Conservation (phyloP, 306 rosid species). For the Potentilla sterilis region DNA sequence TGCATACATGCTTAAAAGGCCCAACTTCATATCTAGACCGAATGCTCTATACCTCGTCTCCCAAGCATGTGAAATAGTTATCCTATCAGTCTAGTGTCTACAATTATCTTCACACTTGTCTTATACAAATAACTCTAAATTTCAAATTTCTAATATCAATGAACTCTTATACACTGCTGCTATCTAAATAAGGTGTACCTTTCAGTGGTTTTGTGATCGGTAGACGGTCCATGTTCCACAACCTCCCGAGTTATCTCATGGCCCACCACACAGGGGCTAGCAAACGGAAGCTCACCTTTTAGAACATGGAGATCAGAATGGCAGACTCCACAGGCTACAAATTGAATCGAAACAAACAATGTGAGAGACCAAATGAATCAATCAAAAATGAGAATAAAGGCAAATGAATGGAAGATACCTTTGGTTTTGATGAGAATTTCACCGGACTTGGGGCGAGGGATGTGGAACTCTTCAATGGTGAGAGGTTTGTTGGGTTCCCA, state of each 20-base stretch:
- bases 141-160: neutral
- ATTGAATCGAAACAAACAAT: constrained; percentile 11
- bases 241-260: constrained; percentile 96
- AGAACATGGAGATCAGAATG: constrained; percentile 96
- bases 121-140: neutral
- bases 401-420: constrained; percentile 26
- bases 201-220: constrained; percentile 45
- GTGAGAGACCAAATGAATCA: constrained; percentile 7
- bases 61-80: neutral
- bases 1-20: too few relatives aligned
- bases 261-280: constrained; percentile 81
- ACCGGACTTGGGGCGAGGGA: constrained; percentile 85
- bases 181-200: constrained; percentile 43
- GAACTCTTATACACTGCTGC: neutral
- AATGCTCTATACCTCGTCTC: neutral
- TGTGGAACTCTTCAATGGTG: constrained; percentile 72
- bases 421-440: constrained; percentile 86
- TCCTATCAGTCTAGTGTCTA: too few relatives aligned
- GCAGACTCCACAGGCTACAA: constrained; percentile 93
- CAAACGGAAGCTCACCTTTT: constrained; percentile 85
- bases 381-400: neutral
- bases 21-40: neutral
- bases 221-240: constrained; percentile 63
- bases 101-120: neutral
- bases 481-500: constrained; percentile 87